Conservation (phyloP, 768 basidiomycete genomes). For the Calocybe gangraenosa region DNA sequence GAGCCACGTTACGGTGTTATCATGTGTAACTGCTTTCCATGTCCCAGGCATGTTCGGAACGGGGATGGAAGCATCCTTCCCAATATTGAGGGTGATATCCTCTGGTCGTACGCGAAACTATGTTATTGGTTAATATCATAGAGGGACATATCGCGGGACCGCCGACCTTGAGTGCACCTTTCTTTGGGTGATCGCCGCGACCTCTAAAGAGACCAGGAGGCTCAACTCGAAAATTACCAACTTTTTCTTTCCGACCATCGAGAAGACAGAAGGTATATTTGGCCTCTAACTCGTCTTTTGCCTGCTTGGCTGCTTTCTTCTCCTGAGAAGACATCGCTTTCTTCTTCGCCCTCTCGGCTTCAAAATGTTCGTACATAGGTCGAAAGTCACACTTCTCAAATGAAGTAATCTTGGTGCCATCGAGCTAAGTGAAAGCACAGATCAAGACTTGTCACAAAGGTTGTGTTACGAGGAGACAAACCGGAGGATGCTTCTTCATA, state of each 20-base stretch:
- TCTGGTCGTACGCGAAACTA: conserved; percentile 89
- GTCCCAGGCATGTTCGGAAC: conserved; percentile 88
- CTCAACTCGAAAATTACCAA: conserved; percentile 97
- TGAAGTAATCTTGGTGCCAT: conserved; percentile 68
- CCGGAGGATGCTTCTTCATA: conserved; percentile 79
- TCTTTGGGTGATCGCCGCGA: conserved; percentile 97
- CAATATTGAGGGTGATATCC: conserved; percentile 96
- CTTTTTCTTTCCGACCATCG: conserved; percentile 95
- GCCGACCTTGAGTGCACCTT: conserved; percentile 87
- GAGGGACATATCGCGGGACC: background rate
- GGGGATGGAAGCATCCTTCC: conserved; percentile 67
- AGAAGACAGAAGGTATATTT: conserved; percentile 85
- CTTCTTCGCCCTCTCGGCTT: conserved; percentile 89
- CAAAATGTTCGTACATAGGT: conserved; percentile 91
- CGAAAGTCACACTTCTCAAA: conserved; percentile 90
- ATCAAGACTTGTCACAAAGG: conserved; percentile 3
- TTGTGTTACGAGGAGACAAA: conserved; percentile 32
- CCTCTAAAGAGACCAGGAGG: conserved; percentile 98
- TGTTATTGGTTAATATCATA: conserved; percentile 4
- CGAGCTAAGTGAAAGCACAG: conserved; percentile 38
- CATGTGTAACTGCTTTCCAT: conserved; percentile 87
- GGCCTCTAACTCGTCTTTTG: conserved; percentile 78
- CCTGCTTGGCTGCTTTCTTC: conserved; percentile 89
- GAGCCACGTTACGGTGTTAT: conserved; percentile 97
- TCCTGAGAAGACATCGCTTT: conserved; percentile 80